Base-by-base conservation (phyloP, 2,329 filamentous ascomycete species). In the Neocatenulostroma microsporum region DNA sequence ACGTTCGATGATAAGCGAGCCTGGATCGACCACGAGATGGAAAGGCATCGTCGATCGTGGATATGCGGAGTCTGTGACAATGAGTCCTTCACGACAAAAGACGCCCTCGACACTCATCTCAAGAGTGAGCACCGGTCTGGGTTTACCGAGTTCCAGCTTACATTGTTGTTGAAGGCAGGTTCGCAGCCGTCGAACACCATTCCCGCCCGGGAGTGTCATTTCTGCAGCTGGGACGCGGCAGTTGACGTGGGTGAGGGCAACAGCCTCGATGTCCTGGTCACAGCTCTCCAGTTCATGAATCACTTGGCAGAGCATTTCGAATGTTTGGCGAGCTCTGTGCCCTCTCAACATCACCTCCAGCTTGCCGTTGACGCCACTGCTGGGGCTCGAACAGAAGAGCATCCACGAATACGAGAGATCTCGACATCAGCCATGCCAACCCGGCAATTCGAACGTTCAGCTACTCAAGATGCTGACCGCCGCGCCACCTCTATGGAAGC, bases 21-120 rank as follows among this genome's bases (percentile, higher is more conserved):
- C 3, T 42, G 40, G 40, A 25, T 28, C 14, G 15, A 36, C 11
- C 40, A 42, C 21, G 40, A 42, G 25, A 35, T 32, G 18, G 13
- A 30, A n/a, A 13, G 31, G 11, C 40, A 42, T 32, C 30, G 40
- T 4, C 21, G 36, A 11, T 20, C 4, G 3, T 42, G 40, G 40
- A 6, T 21, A 9, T 42, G 40, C 31, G 20, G 25, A 4, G 21
- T 31, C 3, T 34, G 29, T 24, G 12, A 36, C 25, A 26, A 23
- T 11, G 11, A 28, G 4, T 29, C 14, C n/a, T 7, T 12, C 2
- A 5, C n/a, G 3, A 27, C 27, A 5, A 3, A 36, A 14, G 13
- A 7, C 9, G n/a, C n/a, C n/a, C n/a, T n/a, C n/a, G n/a, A n/a
- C n/a, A n/a, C n/a, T n/a, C n/a, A n/a, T n/a, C n/a, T n/a, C n/a